These are phyloP conservation scores for Simplicillium aogashimaense DNA, from an alignment of 2,329 filamentous ascomycete species.

Conservation along the genomic window DNA sequence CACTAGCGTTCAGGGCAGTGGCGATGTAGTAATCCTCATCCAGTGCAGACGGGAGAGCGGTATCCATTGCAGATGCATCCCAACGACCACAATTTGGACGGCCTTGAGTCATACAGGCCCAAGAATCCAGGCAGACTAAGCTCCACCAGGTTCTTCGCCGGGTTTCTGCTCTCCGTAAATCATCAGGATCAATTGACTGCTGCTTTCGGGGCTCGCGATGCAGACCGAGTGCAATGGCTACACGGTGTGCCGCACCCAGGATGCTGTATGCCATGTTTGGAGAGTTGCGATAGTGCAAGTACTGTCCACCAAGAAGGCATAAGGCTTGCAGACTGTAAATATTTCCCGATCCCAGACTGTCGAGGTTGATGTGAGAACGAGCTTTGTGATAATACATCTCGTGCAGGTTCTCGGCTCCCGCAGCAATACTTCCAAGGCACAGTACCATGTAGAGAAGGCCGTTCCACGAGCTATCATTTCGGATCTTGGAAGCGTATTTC, in stretches of 20 bases:
- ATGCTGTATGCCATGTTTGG: constrained; percentile 69
- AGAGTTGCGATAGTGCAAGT: constrained; percentile 68
- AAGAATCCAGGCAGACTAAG: constrained; percentile 63
- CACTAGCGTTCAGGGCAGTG: constrained; percentile 15
- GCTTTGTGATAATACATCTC: constrained; percentile 46
- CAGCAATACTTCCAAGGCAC: constrained; percentile 50
- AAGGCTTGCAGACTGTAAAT: constrained; percentile 68
- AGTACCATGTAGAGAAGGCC: constrained; percentile 53
- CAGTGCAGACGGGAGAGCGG: constrained; percentile 11
- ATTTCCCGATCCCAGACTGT: constrained; percentile 47
- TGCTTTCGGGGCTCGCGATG: constrained; percentile 45
- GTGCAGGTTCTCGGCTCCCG: constrained; percentile 44
- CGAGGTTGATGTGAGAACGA: constrained; percentile 41
- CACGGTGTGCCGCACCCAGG: constrained; percentile 59
- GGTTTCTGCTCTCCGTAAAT: constrained; percentile 34
- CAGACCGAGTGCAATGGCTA: constrained; percentile 64
- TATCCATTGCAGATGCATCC: constrained; percentile 20
- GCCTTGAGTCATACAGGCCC: constrained; percentile 62
- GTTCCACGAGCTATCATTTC: constrained; percentile 49
- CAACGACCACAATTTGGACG: constrained; percentile 36
- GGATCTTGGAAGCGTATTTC: constrained; percentile 37
- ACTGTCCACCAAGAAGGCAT: constrained; percentile 63
- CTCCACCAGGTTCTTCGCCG: constrained; percentile 66
- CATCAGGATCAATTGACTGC: constrained; percentile 29
- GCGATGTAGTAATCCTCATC: constrained; percentile 14